Percentiles rank a stretch among this genome's conserved stretches.
phyloP scores from a whole-genome alignment of 805 yeast species.

The Hermanozyma aechmeae region DNA sequence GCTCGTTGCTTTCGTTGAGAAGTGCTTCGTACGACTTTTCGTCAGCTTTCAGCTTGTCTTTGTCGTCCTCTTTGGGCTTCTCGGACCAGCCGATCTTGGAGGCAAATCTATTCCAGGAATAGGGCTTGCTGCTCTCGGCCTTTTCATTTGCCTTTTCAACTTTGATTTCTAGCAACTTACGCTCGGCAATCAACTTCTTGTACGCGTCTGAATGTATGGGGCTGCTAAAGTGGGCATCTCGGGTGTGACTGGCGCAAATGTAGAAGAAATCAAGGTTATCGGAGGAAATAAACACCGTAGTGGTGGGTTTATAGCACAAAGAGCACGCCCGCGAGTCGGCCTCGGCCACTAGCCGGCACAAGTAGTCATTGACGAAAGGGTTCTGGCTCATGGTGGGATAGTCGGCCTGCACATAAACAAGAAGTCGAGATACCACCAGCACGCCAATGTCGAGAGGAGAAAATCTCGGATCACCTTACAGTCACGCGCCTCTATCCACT shows the following conservation, averaged over 20 bases:
- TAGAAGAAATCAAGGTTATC: conserved; percentile 45
- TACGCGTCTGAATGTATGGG: conserved; percentile 28
- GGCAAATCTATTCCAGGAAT: conserved; percentile 21
- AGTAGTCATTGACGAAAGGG: conserved; percentile 39
- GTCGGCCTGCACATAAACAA: too few relatives aligned
- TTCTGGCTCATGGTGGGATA: too few relatives aligned
- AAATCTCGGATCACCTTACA: too few relatives aligned
- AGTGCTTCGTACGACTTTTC: conserved; percentile 14
- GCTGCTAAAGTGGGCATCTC: conserved; percentile 38
- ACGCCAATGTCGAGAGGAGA: too few relatives aligned
- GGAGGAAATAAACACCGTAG: conserved; percentile 35
- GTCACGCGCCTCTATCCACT: too few relatives aligned
- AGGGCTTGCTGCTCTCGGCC: conserved; percentile 21
- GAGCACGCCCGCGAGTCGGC: conserved; percentile 36
- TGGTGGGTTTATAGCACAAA: conserved; percentile 42
- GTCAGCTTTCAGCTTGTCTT: conserved; percentile 14
- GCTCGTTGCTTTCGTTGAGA: conserved; percentile 8
- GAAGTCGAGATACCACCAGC: too few relatives aligned
- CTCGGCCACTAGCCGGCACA: conserved; percentile 31
- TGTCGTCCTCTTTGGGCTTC: conserved; percentile 3
- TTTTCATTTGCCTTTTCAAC: conserved; percentile 13
- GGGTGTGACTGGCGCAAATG: conserved; percentile 38
- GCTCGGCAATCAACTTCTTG: conserved; percentile 14
- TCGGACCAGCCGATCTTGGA: conserved; percentile 10
- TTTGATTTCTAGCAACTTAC: conserved; percentile 10